Evolutionary conservation across 2,329 filamentous ascomycete genomes (phyloP).

Genomic region (Canariomyces notabilis): DNA sequence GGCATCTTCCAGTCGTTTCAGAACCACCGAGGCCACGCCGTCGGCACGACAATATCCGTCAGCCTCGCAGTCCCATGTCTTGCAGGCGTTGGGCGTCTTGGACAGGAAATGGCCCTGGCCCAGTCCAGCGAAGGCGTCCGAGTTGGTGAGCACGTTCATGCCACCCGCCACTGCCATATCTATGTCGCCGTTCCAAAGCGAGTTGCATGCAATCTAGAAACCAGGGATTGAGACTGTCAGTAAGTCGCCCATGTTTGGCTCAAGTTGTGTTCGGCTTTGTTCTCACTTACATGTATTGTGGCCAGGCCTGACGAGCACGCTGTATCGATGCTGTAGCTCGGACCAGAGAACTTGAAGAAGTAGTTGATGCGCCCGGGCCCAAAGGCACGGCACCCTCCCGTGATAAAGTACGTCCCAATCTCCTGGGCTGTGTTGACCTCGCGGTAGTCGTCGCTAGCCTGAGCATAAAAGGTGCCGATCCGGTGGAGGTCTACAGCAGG

Average conservation of each 20-base stretch:
- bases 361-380: constrained; percentile 45
- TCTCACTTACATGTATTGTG: constrained; percentile 26
- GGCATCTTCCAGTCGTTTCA: constrained; percentile 47
- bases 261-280: too few species aligned
- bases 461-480: constrained; percentile 70
- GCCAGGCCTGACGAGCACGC: constrained; percentile 28
- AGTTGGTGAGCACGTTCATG: constrained; percentile 30
- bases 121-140: constrained; percentile 23
- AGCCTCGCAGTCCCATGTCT: constrained; percentile 61
- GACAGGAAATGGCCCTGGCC: constrained; percentile 18
- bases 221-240: too few species aligned
- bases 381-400: constrained; percentile 47
- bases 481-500: constrained; percentile 53
- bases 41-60: constrained; percentile 54
- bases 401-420: constrained; percentile 50
- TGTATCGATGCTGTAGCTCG: constrained; percentile 28
- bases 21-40: constrained; percentile 41
- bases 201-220: too few species aligned
- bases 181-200: constrained; percentile 4
- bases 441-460: constrained; percentile 72
- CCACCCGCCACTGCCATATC: constrained; percentile 29
- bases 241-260: too few species aligned
- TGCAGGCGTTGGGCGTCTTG: too few species aligned
- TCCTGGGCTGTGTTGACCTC: constrained; percentile 69
- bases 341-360: constrained; percentile 9